Evolutionary conservation across 345 rosid genomes (phyloP).

Genomic region (Iberis pinnata): DNA sequence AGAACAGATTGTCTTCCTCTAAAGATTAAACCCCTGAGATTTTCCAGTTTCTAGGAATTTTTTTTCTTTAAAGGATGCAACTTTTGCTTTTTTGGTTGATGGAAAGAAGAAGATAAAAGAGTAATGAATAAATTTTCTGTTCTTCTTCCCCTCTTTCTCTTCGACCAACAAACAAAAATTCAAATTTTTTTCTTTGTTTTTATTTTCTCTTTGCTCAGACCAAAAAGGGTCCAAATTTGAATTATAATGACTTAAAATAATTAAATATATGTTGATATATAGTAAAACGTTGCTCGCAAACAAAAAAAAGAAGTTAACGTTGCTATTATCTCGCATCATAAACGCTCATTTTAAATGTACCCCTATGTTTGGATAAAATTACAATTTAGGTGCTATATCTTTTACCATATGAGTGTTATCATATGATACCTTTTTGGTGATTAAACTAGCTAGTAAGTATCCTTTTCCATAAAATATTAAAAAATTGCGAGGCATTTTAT

Average conservation of each 20-base stretch:
- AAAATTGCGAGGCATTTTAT: too few relatives aligned
- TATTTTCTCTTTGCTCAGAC: slow-evolving; percentile 9
- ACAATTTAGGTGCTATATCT: slow-evolving; percentile 3
- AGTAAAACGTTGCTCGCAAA: background rate
- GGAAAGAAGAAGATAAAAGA: slow-evolving; percentile 16
- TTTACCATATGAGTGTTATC: background rate
- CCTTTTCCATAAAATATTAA: too few relatives aligned
- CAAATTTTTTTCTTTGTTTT: slow-evolving; percentile 12
- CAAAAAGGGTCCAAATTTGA: slow-evolving; percentile 20
- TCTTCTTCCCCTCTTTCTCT: slow-evolving; percentile 31
- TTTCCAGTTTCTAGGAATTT: slow-evolving; percentile 4
- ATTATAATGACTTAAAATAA: slow-evolving; percentile 10
- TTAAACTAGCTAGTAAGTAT: background rate
- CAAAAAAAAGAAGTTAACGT: slow-evolving; percentile 13
- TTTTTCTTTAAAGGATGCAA: slow-evolving; percentile 18
- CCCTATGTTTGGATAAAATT: slow-evolving; percentile 2
- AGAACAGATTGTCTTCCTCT: background rate
- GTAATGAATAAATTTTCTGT: slow-evolving; percentile 26
- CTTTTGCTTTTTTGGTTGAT: slow-evolving; percentile 16
- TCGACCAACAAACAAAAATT: slow-evolving; percentile 27
- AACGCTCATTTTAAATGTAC: too few relatives aligned
- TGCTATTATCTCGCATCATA: too few relatives aligned
- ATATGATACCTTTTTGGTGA: background rate
- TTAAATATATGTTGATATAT: slow-evolving; percentile 3
- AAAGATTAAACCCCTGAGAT: slow-evolving; percentile 19